These are phyloP conservation scores for Venustampulla echinocandica DNA, from an alignment of 495 filamentous ascomycete genomes.

Conservation along the genomic window DNA sequence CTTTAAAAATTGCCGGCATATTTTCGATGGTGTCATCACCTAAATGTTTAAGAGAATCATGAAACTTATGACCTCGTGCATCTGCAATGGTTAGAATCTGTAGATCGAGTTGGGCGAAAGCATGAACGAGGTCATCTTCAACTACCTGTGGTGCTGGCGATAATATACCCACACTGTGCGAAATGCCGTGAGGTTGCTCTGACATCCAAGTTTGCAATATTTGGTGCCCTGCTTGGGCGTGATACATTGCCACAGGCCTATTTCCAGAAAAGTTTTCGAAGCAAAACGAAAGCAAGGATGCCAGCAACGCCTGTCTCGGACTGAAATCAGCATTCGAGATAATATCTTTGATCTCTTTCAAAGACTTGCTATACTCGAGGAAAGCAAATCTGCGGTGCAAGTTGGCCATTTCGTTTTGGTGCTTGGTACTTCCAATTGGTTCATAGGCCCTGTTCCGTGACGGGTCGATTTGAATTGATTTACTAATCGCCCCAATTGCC, in stretches of 20 bases:
- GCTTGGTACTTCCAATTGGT: neutral
- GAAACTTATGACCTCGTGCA: neutral
- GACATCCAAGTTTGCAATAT: neutral
- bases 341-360: neutral
- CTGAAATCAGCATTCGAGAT: neutral
- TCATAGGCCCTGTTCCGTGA: no score
- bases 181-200: neutral
- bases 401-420: no score
- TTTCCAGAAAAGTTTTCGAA: conserved; percentile 1
- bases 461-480: neutral
- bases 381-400: neutral
- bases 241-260: neutral
- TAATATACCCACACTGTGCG: neutral
- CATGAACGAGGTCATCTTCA: conserved; percentile 1
- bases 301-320: no score
- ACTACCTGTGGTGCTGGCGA: neutral
- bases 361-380: neutral
- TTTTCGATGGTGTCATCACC: neutral
- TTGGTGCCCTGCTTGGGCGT: neutral
- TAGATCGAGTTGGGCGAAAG: neutral
- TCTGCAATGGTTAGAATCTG: neutral
- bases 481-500: conserved; percentile 1
- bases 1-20: neutral
- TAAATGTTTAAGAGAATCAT: neutral
- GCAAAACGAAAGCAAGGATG: neutral